A percentile compares a stretch with the other conserved stretches of the same genome.
These are phyloP conservation scores for Santalum album DNA, from an alignment of 164 flowering plant genomes.

Conservation along the genomic window DNA sequence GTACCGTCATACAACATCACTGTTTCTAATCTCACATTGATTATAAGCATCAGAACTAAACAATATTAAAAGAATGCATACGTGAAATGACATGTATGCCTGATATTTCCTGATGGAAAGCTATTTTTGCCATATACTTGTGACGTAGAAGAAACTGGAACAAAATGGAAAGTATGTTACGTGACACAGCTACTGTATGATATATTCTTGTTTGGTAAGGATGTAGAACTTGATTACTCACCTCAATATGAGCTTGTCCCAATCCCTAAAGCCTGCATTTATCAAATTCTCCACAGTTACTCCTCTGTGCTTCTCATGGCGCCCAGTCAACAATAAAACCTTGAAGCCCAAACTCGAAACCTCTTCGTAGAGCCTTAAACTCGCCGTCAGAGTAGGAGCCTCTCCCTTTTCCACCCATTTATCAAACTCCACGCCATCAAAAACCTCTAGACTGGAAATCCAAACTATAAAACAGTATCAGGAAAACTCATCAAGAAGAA, in stretches of 20 bases:
- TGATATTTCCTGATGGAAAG: too few species aligned
- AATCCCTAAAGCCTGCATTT: slow-evolving; percentile 58
- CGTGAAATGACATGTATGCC: too few species aligned
- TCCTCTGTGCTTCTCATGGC: slow-evolving; percentile 59
- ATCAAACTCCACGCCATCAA: slow-evolving; percentile 52
- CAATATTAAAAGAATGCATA: too few species aligned
- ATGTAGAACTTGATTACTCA: slow-evolving; percentile 12
- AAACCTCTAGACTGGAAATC: slow-evolving; percentile 57
- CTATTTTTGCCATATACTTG: too few species aligned
- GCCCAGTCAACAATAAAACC: slow-evolving; percentile 76
- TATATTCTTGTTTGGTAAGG: too few species aligned
- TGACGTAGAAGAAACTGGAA: too few species aligned
- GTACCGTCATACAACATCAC: too few species aligned
- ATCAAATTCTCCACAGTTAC: slow-evolving; percentile 63
- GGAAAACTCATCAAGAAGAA: too few species aligned
- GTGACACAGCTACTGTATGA: too few species aligned
- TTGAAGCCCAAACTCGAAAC: slow-evolving; percentile 57
- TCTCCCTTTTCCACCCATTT: slow-evolving; percentile 70
- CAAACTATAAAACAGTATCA: slow-evolving; percentile 2
- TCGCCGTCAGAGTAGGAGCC: slow-evolving; percentile 61
- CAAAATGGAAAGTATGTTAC: too few species aligned
- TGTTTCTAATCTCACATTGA: too few species aligned
- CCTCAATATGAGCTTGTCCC: slow-evolving; percentile 91
- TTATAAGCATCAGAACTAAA: too few species aligned
- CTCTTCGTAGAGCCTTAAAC: slow-evolving; percentile 72